Percentiles rank a stretch among this genome's conserved stretches.
Evolutionary conservation across 2,329 filamentous ascomycete species (phyloP).

Genomic region (Ustulina deusta): DNA sequence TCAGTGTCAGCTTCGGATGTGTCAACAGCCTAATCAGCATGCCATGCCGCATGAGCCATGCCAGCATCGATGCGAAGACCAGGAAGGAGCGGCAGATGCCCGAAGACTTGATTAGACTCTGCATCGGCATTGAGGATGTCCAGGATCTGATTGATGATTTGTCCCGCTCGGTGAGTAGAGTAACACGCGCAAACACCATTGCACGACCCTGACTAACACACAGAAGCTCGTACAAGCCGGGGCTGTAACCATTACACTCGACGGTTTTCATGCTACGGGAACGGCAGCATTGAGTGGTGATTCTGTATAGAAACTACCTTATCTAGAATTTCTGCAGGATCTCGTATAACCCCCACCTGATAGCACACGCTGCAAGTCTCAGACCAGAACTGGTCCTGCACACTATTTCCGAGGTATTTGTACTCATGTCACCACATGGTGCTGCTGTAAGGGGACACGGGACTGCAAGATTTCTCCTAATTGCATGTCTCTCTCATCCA

Average conservation of each 20-base stretch:
- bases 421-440: constrained; percentile 29
- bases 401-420: constrained; percentile 19
- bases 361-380: constrained; percentile 17
- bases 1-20: constrained; percentile 97
- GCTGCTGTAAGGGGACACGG: constrained; percentile 37
- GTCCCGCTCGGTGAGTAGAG: constrained; percentile 81
- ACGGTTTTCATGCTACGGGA: constrained; percentile 77
- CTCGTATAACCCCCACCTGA: constrained; percentile 22
- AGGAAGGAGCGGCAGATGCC: constrained; percentile 89
- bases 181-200: constrained; percentile 14
- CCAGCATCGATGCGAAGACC: constrained; percentile 96
- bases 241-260: constrained; percentile 85
- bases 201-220: constrained; percentile 43
- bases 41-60: constrained; percentile 99
- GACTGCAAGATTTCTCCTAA: constrained; percentile 16
- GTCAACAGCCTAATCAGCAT: constrained; percentile 99
- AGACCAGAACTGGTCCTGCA: constrained; percentile 14
- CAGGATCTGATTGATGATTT: constrained; percentile 94
- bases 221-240: constrained; percentile 89
- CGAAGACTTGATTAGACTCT: constrained; percentile 94
- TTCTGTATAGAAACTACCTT: constrained; percentile 39
- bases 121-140: constrained; percentile 94
- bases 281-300: constrained; percentile 40
- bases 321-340: constrained; percentile 33
- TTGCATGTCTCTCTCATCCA: constrained; percentile 29